A percentile compares a stretch with the other conserved stretches of the same genome.
phyloP scores from a whole-genome alignment of 257 asterid species.

The Solanum neorickii region DNA sequence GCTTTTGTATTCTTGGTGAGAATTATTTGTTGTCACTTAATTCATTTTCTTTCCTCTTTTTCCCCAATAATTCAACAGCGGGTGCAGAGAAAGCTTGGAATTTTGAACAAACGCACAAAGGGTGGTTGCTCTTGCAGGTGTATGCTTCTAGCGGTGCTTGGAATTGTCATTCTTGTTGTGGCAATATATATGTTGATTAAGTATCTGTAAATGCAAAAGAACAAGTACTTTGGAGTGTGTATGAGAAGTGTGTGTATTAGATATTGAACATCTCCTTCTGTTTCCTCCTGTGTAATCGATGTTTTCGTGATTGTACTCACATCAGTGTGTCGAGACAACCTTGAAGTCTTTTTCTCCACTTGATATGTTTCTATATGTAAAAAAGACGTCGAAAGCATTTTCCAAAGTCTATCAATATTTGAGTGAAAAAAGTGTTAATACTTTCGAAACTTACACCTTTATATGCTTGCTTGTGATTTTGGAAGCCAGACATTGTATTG shows the following conservation, averaged over 20 bases:
- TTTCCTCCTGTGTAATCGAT: not conserved
- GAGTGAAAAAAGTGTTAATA: not conserved
- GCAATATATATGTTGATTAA: conserved; percentile 62
- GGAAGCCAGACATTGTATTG: not conserved
- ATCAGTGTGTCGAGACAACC: not conserved
- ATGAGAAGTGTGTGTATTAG: not conserved
- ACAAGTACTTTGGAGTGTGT: not conserved
- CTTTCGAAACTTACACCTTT: not conserved
- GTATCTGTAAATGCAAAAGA: conserved; percentile 39
- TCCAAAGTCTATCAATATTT: not conserved
- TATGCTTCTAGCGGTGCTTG: conserved; percentile 53
- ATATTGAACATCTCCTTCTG: not conserved
- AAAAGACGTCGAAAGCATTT: not conserved
- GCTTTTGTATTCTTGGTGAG: not conserved
- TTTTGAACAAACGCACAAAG: conserved; percentile 61
- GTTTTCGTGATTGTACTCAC: not conserved
- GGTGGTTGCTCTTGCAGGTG: conserved; percentile 91
- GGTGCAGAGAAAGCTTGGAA: conserved; percentile 72
- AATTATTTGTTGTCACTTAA: not conserved
- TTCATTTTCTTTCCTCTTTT: not conserved
- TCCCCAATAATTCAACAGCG: conserved; percentile 22
- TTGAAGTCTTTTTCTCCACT: not conserved
- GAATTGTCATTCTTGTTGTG: conserved; percentile 46
- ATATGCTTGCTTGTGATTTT: not conserved
- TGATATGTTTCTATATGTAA: not conserved